Evolutionary conservation across 1,284 basidiomycete genomes (phyloP), one percentile per base, ranked within the genome.

Genomic region (Ustanciosporium gigantosporum): DNA sequence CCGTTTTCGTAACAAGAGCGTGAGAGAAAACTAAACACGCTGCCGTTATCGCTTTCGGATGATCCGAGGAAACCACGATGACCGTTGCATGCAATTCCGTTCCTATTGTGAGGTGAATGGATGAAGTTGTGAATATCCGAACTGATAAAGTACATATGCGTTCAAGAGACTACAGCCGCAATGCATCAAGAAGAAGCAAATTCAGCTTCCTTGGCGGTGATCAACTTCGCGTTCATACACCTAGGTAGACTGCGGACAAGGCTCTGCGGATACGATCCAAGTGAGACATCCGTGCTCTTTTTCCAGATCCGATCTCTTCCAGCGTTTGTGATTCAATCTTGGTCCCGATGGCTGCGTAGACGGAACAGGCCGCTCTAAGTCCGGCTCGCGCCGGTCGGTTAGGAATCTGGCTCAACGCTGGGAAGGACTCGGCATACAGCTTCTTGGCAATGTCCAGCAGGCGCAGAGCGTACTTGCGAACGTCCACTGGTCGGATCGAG

Each of bases 331-430:
- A 35, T 27, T 60, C 35, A 35, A 66, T 62, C 16, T 34, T 41
- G 4, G 46, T 51, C 2, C 61, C 66, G 15, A 73, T 73, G 7
- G 59, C 56, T 2, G 58, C 52, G 31, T 73, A 73, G 5, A 70
- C 70, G 6, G 65, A 50, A 39, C 70, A 73, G 11, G 70, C 70
- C 1, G 66, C 70, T 24, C 67, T 45, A 9, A 73, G 36, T 3
- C 70, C 68, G 11, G 66, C 59, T 1, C 62, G 46, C 2, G 70
- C 68, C 2, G 70, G 57, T 4, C 40, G 51, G 16, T 56, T 56
- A 8, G 70, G 70, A 11, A 73, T 47, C 29, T 52, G 45, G 13
- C 36, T 41, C 14, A 73, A 41, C 16, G 68, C 48, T 2, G 70
- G 67, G 17, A 57, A 66, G 1, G 68, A 44, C 21, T 43, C 24